phyloP scores from a whole-genome alignment of 192 early-diverging fungal genomes.

The Rhizophlyctis rosea region DNA sequence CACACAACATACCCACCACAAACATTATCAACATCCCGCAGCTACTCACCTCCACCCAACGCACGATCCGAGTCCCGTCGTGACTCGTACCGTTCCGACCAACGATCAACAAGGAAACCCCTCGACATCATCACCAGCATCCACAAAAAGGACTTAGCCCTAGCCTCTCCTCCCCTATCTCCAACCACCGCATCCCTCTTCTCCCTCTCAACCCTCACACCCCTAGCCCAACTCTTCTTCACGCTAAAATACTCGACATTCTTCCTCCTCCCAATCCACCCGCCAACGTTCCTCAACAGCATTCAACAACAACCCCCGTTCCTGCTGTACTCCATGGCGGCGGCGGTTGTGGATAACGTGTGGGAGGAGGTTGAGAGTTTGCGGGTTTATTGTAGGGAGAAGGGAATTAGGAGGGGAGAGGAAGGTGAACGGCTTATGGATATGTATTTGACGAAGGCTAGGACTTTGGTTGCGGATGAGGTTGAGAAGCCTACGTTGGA shows the following conservation, averaged over 20 bases:
- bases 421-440: conserved; percentile 13
- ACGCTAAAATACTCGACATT: not conserved
- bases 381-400: not conserved
- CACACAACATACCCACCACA: not conserved
- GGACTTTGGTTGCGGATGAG: not conserved
- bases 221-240: not conserved
- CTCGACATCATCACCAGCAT: not conserved
- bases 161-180: not conserved
- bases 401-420: no score
- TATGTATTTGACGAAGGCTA: conserved; percentile 2
- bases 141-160: not conserved
- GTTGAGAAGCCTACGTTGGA: conserved; percentile 19
- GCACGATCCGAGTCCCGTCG: no score
- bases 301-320: conserved; percentile 16
- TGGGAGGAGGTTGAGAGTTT: no score
- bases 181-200: conserved; percentile 1
- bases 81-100: no score
- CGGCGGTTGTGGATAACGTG: not conserved
- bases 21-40: not conserved
- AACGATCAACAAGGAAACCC: no score
- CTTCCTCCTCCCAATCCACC: conserved; percentile 7
- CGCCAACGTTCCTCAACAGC: conserved; percentile 8
- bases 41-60: no score
- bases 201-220: conserved; percentile 4
- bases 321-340: conserved; percentile 13